Evolutionary conservation across 768 basidiomycete genomes (phyloP).

Genomic region (Rhodosporidiobolus sp.): DNA sequence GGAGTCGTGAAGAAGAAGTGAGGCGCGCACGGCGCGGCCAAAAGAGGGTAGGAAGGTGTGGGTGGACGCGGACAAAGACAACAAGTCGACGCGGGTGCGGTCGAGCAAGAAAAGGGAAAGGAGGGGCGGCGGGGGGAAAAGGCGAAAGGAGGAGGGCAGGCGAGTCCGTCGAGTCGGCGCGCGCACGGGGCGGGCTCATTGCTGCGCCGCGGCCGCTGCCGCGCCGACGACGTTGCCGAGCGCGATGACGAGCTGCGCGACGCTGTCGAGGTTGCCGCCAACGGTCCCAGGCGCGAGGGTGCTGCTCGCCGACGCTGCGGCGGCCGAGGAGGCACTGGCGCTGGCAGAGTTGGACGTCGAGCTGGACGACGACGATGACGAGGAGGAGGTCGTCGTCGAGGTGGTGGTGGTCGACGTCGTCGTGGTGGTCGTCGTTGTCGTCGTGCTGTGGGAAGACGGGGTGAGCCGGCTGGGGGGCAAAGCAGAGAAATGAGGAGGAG

Average conservation of each 20-base stretch:
- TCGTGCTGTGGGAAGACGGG: not conserved
- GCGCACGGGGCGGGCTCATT: too few species aligned
- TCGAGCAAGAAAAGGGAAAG: too few species aligned
- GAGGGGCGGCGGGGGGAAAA: too few species aligned
- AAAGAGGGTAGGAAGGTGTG: too few species aligned
- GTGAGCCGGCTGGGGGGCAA: not conserved
- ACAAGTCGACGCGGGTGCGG: too few species aligned
- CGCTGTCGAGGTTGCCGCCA: constrained; percentile 37
- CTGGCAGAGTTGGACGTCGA: not conserved
- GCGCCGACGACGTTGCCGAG: constrained; percentile 32
- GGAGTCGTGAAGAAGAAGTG: too few species aligned
- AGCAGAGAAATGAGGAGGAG: not conserved
- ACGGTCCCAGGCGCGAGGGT: constrained; percentile 1
- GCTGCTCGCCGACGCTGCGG: not conserved
- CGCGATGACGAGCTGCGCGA: constrained; percentile 36
- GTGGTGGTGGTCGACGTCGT: constrained; percentile 1
- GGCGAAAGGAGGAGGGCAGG: too few species aligned
- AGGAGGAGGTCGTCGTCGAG: not conserved
- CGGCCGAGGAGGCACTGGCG: not conserved
- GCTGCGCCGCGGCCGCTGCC: constrained; percentile 6
- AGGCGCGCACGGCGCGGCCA: too few species aligned
- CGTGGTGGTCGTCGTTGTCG: not conserved
- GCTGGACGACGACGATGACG: constrained; percentile 6
- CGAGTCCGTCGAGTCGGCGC: too few species aligned
- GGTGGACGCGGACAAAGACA: too few species aligned